Evolutionary conservation across 805 yeast genomes (phyloP).

Genomic region (Wickerhamomyces subpelliculosus): DNA sequence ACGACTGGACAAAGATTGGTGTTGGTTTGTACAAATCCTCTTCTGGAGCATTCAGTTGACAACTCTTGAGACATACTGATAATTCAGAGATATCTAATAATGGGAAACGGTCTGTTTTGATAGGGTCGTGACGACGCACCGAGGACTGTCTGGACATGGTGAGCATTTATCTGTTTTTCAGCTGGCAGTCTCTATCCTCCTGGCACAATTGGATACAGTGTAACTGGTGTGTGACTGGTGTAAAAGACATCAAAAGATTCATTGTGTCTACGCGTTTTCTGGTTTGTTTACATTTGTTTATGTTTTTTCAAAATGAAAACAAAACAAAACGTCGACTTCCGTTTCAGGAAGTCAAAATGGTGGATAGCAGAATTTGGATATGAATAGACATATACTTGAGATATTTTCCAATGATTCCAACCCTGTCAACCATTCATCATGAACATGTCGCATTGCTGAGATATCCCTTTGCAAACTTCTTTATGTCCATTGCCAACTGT

Average conservation of each 20-base stretch:
- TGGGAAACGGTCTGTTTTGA: conserved; percentile 49
- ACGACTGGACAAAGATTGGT: conserved; percentile 42
- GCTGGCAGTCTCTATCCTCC: not conserved
- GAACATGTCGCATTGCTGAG: too few species aligned
- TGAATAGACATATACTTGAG: not conserved
- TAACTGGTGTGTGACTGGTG: too few species aligned
- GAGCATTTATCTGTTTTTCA: not conserved
- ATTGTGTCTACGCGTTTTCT: not conserved
- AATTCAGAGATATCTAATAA: conserved; percentile 54
- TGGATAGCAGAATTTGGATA: not conserved
- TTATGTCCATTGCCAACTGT: too few species aligned
- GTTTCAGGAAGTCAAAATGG: not conserved
- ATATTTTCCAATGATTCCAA: not conserved
- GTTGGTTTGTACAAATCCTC: conserved; percentile 55
- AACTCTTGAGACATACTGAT: conserved; percentile 50
- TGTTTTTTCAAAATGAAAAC: not conserved
- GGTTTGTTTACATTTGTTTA: not conserved
- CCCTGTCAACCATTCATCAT: not conserved
- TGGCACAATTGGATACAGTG: too few species aligned
- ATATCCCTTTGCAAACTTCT: too few species aligned
- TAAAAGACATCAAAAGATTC: too few species aligned
- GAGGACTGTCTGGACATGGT: conserved; percentile 15
- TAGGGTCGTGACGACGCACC: conserved; percentile 11
- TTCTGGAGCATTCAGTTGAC: conserved; percentile 55
- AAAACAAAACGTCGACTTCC: not conserved